Conservation (phyloP, 148 eudicot species). For the Camellia sinensis region DNA sequence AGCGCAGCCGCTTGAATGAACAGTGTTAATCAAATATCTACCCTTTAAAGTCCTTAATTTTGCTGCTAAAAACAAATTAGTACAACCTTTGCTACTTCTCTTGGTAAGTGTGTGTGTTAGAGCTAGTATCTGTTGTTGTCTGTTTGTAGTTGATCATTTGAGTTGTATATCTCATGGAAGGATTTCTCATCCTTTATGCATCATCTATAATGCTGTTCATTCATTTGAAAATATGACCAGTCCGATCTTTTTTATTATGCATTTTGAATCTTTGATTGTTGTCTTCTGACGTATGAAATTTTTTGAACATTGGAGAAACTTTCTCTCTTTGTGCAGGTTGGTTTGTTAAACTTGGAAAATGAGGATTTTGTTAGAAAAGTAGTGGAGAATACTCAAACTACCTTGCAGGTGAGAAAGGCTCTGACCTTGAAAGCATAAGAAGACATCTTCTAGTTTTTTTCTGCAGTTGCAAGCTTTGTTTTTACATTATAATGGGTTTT, state of each 20-base stretch:
- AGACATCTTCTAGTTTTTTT: background rate
- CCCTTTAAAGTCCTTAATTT: background rate
- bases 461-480: background rate
- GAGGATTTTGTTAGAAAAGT: slow-evolving; percentile 66
- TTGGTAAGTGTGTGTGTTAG: background rate
- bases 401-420: slow-evolving; percentile 57
- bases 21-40: background rate
- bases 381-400: slow-evolving; percentile 51
- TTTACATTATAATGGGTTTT: background rate
- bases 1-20: background rate
- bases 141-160: background rate
- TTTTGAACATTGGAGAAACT: background rate
- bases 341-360: slow-evolving; percentile 82
- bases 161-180: background rate
- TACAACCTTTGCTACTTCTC: background rate
- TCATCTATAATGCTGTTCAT: background rate
- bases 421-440: background rate
- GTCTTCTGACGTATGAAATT: background rate
- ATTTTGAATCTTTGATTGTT: background rate
- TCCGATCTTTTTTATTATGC: background rate
- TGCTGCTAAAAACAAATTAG: background rate
- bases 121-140: background rate
- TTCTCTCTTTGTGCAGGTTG: slow-evolving; percentile 42
- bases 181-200: background rate
- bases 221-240: background rate